Percentiles rank a stretch among this genome's conserved stretches.
Conservation (phyloP, 106 monocot genomes). For the Triglochin maritima region DNA sequence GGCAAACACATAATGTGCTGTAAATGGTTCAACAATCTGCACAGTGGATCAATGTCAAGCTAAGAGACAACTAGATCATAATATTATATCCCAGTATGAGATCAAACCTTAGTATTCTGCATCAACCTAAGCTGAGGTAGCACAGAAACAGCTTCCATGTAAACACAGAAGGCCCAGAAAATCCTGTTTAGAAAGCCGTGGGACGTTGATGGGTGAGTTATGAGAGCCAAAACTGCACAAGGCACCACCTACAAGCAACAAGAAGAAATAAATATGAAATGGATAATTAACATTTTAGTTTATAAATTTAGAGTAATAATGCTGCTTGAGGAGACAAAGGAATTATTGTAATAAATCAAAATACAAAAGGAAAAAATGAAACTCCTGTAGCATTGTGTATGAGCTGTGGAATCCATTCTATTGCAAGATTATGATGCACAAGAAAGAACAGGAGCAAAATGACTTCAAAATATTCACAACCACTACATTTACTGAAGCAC, state of each 20-base stretch:
- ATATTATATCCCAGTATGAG: not conserved
- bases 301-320: too few relatives aligned
- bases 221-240: conserved; percentile 60
- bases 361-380: not conserved
- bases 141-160: conserved; percentile 48
- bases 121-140: conserved; percentile 49
- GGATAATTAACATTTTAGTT: not conserved
- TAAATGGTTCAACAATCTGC: conserved; percentile 56
- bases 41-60: not conserved
- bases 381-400: too few relatives aligned
- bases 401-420: too few relatives aligned
- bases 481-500: too few relatives aligned
- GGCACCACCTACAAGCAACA: conserved; percentile 49
- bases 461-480: too few relatives aligned
- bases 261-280: not conserved
- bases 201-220: conserved; percentile 73
- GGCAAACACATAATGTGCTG: conserved; percentile 52
- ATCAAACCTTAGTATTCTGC: conserved; percentile 42
- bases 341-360: not conserved
- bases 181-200: conserved; percentile 77
- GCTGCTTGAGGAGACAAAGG: too few relatives aligned
- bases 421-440: too few relatives aligned
- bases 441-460: too few relatives aligned
- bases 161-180: conserved; percentile 66
- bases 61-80: not conserved